Conservation (phyloP, 2,329 filamentous ascomycete species). For the Pseudogymnoascus sp. region DNA sequence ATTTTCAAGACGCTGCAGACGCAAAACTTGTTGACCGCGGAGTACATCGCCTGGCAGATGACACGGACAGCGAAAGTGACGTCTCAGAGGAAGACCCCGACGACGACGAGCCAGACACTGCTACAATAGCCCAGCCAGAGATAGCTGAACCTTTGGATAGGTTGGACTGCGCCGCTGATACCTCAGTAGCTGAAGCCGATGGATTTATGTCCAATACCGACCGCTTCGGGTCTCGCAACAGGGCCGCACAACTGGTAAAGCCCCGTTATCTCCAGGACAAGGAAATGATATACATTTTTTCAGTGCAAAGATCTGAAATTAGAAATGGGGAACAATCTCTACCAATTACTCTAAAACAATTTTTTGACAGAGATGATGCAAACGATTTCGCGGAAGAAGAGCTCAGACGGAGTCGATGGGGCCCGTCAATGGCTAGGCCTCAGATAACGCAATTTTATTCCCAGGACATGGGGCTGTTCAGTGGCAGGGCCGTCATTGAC, state of each 20-base stretch:
- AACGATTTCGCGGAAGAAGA: conserved; percentile 2
- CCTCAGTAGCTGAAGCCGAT: neutral
- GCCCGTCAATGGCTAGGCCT: neutral
- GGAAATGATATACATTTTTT: neutral
- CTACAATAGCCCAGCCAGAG: neutral
- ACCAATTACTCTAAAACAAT: neutral
- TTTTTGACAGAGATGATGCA: neutral
- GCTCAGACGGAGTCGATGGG: neutral
- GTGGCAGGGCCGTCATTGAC: neutral
- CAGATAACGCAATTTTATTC: neutral
- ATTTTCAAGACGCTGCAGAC: neutral
- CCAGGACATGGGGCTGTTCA: neutral
- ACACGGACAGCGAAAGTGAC: neutral
- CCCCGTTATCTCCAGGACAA: neutral
- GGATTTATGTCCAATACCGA: neutral
- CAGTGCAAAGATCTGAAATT: neutral
- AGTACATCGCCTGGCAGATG: neutral
- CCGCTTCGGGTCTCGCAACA: neutral
- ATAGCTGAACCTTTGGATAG: too few relatives aligned
- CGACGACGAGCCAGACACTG: neutral
- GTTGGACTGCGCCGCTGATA: neutral
- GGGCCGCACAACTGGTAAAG: neutral
- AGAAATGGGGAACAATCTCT: neutral
- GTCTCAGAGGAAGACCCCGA: neutral
- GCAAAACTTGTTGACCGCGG: neutral